A percentile compares a stretch with the other conserved stretches of the same genome.
These are phyloP conservation scores for Pichia nanzhaoensis DNA, from an alignment of 805 yeast species.

Conservation along the genomic window DNA sequence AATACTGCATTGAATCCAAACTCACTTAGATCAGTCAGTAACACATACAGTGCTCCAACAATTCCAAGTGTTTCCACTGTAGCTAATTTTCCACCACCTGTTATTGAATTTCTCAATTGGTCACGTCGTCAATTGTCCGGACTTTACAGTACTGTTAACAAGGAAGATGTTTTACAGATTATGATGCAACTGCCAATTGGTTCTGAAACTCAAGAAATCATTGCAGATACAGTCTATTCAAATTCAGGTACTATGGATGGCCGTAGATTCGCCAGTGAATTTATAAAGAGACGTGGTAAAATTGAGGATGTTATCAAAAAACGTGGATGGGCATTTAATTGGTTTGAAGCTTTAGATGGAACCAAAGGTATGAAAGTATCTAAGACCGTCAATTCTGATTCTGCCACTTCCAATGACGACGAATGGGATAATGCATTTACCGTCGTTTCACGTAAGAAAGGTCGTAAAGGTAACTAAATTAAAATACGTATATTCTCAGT, in stretches of 20 bases:
- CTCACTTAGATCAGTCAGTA: constrained; percentile 31
- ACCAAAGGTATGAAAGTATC: constrained; percentile 4
- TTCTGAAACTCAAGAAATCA: constrained; percentile 71
- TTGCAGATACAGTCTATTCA: constrained; percentile 86
- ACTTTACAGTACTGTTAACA: constrained; percentile 68
- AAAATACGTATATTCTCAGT: too few relatives aligned
- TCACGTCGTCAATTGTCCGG: constrained; percentile 59
- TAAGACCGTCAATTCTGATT: not conserved
- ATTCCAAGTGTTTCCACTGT: constrained; percentile 18
- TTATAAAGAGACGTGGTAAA: constrained; percentile 64
- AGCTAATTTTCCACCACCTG: constrained; percentile 19
- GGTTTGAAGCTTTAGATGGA: constrained; percentile 57
- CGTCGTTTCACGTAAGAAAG: constrained; percentile 58
- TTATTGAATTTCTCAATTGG: constrained; percentile 66
- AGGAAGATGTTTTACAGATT: constrained; percentile 72
- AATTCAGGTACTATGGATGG: constrained; percentile 91
- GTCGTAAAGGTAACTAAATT: constrained; percentile 16
- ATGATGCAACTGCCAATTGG: constrained; percentile 75
- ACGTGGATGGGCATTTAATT: constrained; percentile 42
- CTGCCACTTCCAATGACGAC: constrained; percentile 26
- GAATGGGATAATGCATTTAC: constrained; percentile 46
- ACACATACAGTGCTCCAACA: constrained; percentile 16
- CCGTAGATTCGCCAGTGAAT: constrained; percentile 86
- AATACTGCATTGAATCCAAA: constrained; percentile 27
- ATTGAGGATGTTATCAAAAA: constrained; percentile 54